Evolutionary conservation across 192 early-diverging fungal species (phyloP), one percentile per base, ranked within the genome.

Genomic region (Phycomyces blakesleeanus): DNA sequence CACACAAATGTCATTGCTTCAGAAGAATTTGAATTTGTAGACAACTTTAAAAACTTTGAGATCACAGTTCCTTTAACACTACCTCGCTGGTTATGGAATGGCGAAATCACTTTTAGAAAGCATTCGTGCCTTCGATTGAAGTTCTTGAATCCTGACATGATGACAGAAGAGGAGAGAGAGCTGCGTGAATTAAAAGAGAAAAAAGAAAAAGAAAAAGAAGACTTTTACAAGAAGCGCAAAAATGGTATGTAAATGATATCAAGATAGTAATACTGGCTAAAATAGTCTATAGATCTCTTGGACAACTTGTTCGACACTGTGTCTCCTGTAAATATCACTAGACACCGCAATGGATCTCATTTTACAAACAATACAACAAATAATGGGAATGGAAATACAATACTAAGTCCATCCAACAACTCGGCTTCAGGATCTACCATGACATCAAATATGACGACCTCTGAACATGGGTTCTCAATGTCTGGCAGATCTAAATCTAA

Each of bases 21-120:
- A 7, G 91, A 91, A 61, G 89, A 86, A 50, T 77, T 77, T 16
- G 88, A 87, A 61, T 92, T 92, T 80, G 78, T 92, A 2, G 88
- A 89, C 76, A 89, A 89, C 63, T 92, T 91, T 69, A 68, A 57
- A 9, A 64, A 53, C n/a, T 59, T 71, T 21, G 89, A 85, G 5
- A 85, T 90, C 39, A 85, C 78, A 34, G 81, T 89, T 40, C 80
- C 82, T 10, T 58, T 65, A 55, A 58, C 72, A 9, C 71, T 89
- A 22, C 89, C 88, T 18, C 25, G 51, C 2, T 91, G 89, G 89
- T 69, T 91, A 20, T 89, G 88, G 87, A 82, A 81, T 47, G 86
- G 89, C 7, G 67, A 77, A 27, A 64, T 85, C 12, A 67, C 72
- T 0, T 86, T 85, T 66, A 78, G 80, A 50, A 88, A 86, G 59